Conservation (phyloP, 768 basidiomycete genomes). For the Lenzites betulinus region DNA sequence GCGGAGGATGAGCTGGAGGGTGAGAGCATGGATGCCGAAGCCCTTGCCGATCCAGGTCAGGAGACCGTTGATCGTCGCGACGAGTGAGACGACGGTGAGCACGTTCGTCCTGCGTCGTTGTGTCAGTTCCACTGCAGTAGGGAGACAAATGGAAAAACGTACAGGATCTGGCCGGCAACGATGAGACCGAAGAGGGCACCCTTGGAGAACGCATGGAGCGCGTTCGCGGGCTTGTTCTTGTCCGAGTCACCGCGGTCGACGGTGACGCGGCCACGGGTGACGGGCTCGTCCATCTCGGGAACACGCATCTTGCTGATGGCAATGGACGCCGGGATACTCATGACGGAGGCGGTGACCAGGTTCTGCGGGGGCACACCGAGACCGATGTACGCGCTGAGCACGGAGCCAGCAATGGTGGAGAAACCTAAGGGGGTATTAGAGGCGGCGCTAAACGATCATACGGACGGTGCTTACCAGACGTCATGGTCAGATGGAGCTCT, state of each 20-base stretch:
- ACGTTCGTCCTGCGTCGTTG: constrained; percentile 64
- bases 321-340: constrained; percentile 95
- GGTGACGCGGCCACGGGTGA: constrained; percentile 79
- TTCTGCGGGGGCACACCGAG: constrained; percentile 80
- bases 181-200: constrained; percentile 84
- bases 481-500: constrained; percentile 88
- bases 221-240: constrained; percentile 66
- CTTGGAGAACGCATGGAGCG: constrained; percentile 84
- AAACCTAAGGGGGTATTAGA: constrained; percentile 48
- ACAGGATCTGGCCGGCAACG: constrained; percentile 88
- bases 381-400: constrained; percentile 80
- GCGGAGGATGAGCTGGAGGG: constrained; percentile 80
- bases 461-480: constrained; percentile 54
- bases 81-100: constrained; percentile 80
- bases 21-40: constrained; percentile 80
- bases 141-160: constrained; percentile 29
- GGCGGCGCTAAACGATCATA: neutral
- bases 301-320: constrained; percentile 86
- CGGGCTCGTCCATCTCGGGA: constrained; percentile 83
- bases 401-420: constrained; percentile 91
- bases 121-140: neutral
- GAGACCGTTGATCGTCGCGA: constrained; percentile 80
- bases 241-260: constrained; percentile 72
- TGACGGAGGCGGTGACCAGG: constrained; percentile 85
- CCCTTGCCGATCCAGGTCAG: constrained; percentile 89